Evolutionary conservation across 1,284 basidiomycete genomes (phyloP).

Genomic region (Neonothopanus nambi): DNA sequence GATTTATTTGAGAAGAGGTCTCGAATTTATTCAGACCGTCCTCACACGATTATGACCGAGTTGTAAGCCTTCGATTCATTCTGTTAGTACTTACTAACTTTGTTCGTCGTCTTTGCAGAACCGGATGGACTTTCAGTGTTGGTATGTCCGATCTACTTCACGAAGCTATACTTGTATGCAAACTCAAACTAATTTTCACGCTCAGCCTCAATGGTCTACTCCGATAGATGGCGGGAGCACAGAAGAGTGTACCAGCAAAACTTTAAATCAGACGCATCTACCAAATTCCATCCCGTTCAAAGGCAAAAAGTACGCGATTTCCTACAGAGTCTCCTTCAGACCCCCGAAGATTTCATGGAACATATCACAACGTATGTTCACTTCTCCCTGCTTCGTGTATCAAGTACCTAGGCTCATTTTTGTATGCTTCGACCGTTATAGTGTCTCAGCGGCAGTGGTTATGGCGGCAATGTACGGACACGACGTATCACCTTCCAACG

Average conservation of each 20-base stretch:
- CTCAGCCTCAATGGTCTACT: too few relatives aligned
- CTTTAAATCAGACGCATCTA: slow-evolving; percentile 23
- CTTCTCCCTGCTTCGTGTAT: slow-evolving; percentile 22
- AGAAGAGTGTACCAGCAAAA: slow-evolving; percentile 30
- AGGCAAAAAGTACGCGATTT: slow-evolving; percentile 24
- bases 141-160: too few relatives aligned
- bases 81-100: too few relatives aligned
- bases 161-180: too few relatives aligned
- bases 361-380: slow-evolving; percentile 28
- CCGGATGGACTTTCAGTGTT: too few relatives aligned
- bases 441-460: not conserved
- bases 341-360: slow-evolving; percentile 22
- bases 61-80: too few relatives aligned
- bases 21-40: too few relatives aligned
- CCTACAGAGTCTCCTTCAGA: slow-evolving; percentile 21
- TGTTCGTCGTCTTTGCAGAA: too few relatives aligned
- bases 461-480: too few relatives aligned
- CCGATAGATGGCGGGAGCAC: slow-evolving; percentile 28
- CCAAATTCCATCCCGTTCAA: slow-evolving; percentile 23
- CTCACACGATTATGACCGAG: too few relatives aligned
- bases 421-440: slow-evolving; percentile 4
- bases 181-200: too few relatives aligned
- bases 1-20: too few relatives aligned
- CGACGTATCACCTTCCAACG: slow-evolving; percentile 26
- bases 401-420: slow-evolving; percentile 15